Evolutionary conservation across 1,139 yeast species (phyloP).

Genomic region (Magnusiomyces paraingens): DNA sequence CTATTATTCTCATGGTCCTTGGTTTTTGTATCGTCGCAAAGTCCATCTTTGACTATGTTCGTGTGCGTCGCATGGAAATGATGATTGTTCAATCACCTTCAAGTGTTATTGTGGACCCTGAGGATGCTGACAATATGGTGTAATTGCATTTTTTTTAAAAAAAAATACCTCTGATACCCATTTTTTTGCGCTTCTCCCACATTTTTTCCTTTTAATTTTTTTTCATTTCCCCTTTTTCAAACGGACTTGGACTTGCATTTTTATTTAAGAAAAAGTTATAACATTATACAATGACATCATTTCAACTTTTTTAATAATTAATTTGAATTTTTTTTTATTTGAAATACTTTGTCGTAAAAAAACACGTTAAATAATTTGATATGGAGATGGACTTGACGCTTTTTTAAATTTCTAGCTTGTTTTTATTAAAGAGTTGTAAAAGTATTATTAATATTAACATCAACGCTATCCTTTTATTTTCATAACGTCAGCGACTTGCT

Average conservation of each 20-base stretch:
- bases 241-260: not conserved
- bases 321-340: too few relatives aligned
- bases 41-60: slow-evolving; percentile 61
- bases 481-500: too few relatives aligned
- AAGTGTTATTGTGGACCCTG: not conserved
- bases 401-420: too few relatives aligned
- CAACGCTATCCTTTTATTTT: too few relatives aligned
- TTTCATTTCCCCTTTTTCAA: not conserved
- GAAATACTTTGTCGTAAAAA: too few relatives aligned
- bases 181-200: not conserved
- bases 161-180: not conserved
- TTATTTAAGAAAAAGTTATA: not conserved
- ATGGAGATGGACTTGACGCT: too few relatives aligned
- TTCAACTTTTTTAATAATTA: too few relatives aligned
- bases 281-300: too few relatives aligned
- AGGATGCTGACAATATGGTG: slow-evolving; percentile 1
- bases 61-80: slow-evolving; percentile 72
- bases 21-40: slow-evolving; percentile 64
- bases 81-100: slow-evolving; percentile 34
- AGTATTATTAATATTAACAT: too few relatives aligned
- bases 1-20: slow-evolving; percentile 55
- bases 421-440: too few relatives aligned
- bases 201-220: not conserved
- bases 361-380: too few relatives aligned
- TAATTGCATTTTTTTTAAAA: not conserved